These are phyloP conservation scores for Apophysomyces elegans DNA, from an alignment of 371 early-diverging fungal species.

Conservation along the genomic window DNA sequence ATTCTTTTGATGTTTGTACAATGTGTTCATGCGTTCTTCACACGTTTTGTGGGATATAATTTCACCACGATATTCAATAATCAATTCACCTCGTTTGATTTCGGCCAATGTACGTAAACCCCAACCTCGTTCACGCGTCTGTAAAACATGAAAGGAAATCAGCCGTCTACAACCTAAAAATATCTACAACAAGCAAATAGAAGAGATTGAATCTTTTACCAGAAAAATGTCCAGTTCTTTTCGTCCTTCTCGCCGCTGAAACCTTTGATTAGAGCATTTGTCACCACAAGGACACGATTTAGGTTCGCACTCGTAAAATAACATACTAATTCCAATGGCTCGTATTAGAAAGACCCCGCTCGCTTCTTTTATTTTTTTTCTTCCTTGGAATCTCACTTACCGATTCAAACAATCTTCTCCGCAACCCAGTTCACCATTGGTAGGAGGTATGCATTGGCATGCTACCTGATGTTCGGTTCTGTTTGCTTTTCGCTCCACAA, in stretches of 20 bases:
- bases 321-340: slow-evolving; percentile 38
- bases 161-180: neutral
- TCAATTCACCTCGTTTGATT: slow-evolving; percentile 66
- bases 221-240: slow-evolving; percentile 67
- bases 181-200: neutral
- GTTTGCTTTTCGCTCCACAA: slow-evolving; percentile 71
- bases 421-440: slow-evolving; percentile 64
- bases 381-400: slow-evolving; percentile 23
- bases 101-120: slow-evolving; percentile 72
- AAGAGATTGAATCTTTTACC: slow-evolving; percentile 39
- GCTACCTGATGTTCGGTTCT: slow-evolving; percentile 46
- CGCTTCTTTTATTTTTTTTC: neutral
- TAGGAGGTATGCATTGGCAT: slow-evolving; percentile 70
- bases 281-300: slow-evolving; percentile 73
- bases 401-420: slow-evolving; percentile 80
- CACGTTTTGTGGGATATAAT: slow-evolving; percentile 74
- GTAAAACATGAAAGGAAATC: slow-evolving; percentile 6
- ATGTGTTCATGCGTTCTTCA: slow-evolving; percentile 72
- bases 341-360: neutral
- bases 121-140: slow-evolving; percentile 74
- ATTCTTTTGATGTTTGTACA: slow-evolving; percentile 68
- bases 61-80: slow-evolving; percentile 92
- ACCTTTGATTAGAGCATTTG: slow-evolving; percentile 77
- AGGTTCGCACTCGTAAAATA: slow-evolving; percentile 81
- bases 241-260: slow-evolving; percentile 62